These are phyloP conservation scores for Fremontodendron californicum DNA, from an alignment of 345 rosid genomes.

Conservation along the genomic window DNA sequence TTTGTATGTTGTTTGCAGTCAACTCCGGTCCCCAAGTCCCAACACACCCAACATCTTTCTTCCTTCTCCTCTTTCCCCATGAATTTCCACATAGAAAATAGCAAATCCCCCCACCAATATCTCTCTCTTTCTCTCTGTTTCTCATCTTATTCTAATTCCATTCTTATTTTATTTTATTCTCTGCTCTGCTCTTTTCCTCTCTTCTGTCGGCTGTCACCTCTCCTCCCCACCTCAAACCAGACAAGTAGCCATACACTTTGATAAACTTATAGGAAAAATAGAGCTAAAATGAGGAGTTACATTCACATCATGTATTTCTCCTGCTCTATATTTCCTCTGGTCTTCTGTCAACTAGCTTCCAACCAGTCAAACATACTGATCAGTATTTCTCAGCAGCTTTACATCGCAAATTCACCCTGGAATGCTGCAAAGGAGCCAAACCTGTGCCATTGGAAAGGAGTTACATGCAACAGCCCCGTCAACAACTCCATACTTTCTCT, in stretches of 20 bases:
- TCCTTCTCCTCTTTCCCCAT: not conserved
- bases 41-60: slow-evolving; percentile 11
- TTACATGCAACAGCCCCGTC: slow-evolving; percentile 41
- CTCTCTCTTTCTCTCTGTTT: too few relatives aligned
- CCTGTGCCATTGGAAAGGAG: too few relatives aligned
- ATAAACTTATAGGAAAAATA: slow-evolving; percentile 1
- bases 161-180: not conserved
- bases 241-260: too few relatives aligned
- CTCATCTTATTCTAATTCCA: too few relatives aligned
- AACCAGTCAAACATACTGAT: slow-evolving; percentile 42
- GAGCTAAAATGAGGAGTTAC: not conserved
- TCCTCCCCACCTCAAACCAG: not conserved
- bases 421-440: slow-evolving; percentile 22
- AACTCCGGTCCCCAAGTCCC: slow-evolving; percentile 31
- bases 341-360: slow-evolving; percentile 27
- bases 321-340: slow-evolving; percentile 24
- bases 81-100: not conserved
- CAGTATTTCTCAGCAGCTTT: slow-evolving; percentile 27
- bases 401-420: slow-evolving; percentile 33
- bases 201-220: too few relatives aligned
- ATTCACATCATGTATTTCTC: not conserved
- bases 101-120: slow-evolving; percentile 23
- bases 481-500: slow-evolving; percentile 27
- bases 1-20: slow-evolving; percentile 13
- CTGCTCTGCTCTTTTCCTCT: too few relatives aligned